A percentile compares a stretch with the other conserved stretches of the same genome.
Evolutionary conservation across 805 yeast genomes (phyloP).

Genomic region (Brettanomyces custersianus): DNA sequence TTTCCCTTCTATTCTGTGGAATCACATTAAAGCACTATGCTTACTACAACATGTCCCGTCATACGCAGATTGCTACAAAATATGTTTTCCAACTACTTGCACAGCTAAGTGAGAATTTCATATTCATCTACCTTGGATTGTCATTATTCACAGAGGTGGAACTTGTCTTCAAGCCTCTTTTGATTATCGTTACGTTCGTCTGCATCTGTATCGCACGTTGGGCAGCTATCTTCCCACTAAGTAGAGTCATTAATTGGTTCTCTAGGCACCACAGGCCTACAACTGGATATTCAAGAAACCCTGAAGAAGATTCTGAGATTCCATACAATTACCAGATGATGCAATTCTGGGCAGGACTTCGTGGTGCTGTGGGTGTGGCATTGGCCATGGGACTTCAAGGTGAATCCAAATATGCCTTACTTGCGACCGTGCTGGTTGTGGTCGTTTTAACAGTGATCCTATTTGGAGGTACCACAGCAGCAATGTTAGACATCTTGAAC

Average conservation of each 20-base stretch:
- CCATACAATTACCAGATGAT: constrained; percentile 95
- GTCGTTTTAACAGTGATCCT: constrained; percentile 93
- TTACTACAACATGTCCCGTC: constrained; percentile 91
- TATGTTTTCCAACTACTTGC: constrained; percentile 92
- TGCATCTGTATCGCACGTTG: constrained; percentile 93
- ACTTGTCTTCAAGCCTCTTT: constrained; percentile 84
- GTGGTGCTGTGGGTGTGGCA: constrained; percentile 99
- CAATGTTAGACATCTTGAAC: constrained; percentile 91
- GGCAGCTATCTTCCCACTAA: constrained; percentile 95
- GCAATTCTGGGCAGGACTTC: constrained; percentile 98
- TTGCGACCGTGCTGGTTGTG: constrained; percentile 94
- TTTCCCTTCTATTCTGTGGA: constrained; percentile 89
- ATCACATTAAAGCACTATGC: constrained; percentile 96
- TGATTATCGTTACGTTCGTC: constrained; percentile 81
- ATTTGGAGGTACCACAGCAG: constrained; percentile 97
- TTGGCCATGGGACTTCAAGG: constrained; percentile 97
- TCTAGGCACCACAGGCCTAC: constrained; percentile 51
- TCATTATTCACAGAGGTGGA: constrained; percentile 95
- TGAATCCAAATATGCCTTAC: constrained; percentile 74
- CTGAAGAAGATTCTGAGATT: constrained; percentile 52
- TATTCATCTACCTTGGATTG: constrained; percentile 88
- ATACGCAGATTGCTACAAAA: constrained; percentile 94
- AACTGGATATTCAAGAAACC: constrained; percentile 12
- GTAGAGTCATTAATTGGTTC: constrained; percentile 74
- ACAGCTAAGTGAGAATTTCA: constrained; percentile 91